These are phyloP conservation scores for Diplotaxis tenuifolia DNA, from an alignment of 345 rosid genomes.

Conservation along the genomic window DNA sequence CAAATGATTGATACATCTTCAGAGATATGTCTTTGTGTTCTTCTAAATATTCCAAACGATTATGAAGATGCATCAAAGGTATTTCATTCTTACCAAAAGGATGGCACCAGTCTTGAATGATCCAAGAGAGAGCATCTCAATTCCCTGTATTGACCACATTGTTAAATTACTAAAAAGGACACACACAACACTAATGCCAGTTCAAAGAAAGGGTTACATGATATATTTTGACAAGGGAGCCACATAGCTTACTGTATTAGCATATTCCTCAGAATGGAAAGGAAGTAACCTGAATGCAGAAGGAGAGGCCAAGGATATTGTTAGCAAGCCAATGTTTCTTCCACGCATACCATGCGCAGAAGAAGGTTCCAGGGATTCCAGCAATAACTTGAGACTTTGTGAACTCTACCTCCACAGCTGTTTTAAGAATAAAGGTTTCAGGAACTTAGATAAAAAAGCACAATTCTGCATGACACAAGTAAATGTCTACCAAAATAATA, in stretches of 20 bases:
- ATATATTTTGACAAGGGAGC: neutral
- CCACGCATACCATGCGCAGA: slow-evolving; percentile 97
- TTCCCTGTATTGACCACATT: slow-evolving; percentile 53
- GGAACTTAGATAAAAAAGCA: slow-evolving; percentile 13
- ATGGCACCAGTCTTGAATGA: slow-evolving; percentile 98
- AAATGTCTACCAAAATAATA: slow-evolving; percentile 34
- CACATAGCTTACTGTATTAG: neutral
- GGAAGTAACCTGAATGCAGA: slow-evolving; percentile 93
- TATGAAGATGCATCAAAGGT: neutral
- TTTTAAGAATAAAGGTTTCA: slow-evolving; percentile 40
- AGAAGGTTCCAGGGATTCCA: slow-evolving; percentile 92
- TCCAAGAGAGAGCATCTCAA: slow-evolving; percentile 99
- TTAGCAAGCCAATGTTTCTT: slow-evolving; percentile 99
- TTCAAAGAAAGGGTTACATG: neutral
- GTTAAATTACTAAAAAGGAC: neutral
- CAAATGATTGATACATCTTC: neutral
- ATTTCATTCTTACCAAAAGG: slow-evolving; percentile 63
- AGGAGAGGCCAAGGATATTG: slow-evolving; percentile 88
- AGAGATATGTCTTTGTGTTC: no score
- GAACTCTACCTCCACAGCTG: slow-evolving; percentile 97
- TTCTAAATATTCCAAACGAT: neutral
- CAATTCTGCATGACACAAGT: slow-evolving; percentile 46
- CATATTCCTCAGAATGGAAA: neutral
- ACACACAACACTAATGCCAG: neutral
- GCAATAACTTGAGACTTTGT: slow-evolving; percentile 90